These are phyloP conservation scores for Phragmites australis DNA, from an alignment of 176 grass and related monocot genomes.

Conservation along the genomic window DNA sequence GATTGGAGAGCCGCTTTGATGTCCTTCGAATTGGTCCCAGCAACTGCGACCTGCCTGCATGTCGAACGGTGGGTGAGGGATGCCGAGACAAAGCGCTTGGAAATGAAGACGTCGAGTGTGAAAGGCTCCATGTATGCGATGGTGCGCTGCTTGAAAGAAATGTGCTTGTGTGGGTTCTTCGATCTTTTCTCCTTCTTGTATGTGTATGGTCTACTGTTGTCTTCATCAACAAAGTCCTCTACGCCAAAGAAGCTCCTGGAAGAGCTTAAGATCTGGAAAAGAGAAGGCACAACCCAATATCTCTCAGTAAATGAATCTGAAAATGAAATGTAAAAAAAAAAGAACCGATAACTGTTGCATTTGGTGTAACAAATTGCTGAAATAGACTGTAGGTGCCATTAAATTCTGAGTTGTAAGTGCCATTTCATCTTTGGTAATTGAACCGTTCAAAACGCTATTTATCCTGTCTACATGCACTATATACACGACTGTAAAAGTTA, in stretches of 20 bases:
- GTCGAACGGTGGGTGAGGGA: conserved; percentile 80
- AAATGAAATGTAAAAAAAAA: neutral
- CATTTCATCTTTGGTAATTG: conserved; percentile 1
- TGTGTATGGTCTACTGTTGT: conserved; percentile 88
- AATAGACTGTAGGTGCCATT: neutral
- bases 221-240: conserved; percentile 84
- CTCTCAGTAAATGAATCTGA: neutral
- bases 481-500: neutral
- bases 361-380: neutral
- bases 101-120: conserved; percentile 85
- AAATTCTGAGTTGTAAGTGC: neutral
- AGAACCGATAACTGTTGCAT: neutral
- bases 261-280: conserved; percentile 52
- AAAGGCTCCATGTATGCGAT: conserved; percentile 92
- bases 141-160: conserved; percentile 91
- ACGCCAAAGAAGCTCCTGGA: conserved; percentile 92
- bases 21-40: conserved; percentile 90
- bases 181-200: conserved; percentile 95
- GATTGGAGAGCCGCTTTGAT: conserved; percentile 67
- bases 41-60: conserved; percentile 84
- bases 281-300: neutral
- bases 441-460: neutral
- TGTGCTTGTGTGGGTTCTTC: conserved; percentile 85
- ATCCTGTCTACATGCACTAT: neutral
- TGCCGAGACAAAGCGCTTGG: conserved; percentile 86